A percentile compares a stretch with the other conserved stretches of the same genome.
phyloP scores from a whole-genome alignment of 2,329 filamentous ascomycete species.

The Fusarium lyarnte region DNA sequence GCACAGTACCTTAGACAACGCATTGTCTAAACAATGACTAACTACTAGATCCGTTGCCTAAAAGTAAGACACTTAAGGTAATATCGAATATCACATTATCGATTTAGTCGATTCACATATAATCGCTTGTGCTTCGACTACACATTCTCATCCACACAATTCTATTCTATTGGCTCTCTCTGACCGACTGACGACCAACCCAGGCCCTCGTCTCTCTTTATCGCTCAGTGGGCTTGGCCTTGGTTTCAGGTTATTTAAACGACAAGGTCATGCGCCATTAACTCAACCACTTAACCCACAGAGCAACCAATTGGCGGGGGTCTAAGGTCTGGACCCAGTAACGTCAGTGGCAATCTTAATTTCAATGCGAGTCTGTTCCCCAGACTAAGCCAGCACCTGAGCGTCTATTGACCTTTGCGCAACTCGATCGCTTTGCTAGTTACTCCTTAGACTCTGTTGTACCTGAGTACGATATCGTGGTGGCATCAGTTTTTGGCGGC shows the following conservation, averaged over 20 bases:
- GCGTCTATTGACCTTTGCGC: background rate
- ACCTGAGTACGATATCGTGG: background rate
- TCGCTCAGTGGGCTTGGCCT: constrained; percentile 8
- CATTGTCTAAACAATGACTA: background rate
- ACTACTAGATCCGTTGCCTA: background rate
- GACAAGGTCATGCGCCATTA: constrained; percentile 29
- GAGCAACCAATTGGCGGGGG: constrained; percentile 2
- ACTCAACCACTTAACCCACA: constrained; percentile 1
- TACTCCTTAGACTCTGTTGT: background rate
- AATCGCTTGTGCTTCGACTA: background rate
- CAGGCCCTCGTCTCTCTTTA: background rate
- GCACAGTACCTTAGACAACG: background rate
- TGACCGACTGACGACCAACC: background rate
- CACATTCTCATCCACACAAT: background rate
- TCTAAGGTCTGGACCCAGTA: constrained; percentile 7
- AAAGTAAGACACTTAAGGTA: background rate
- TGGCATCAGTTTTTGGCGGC: background rate
- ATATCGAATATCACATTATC: background rate
- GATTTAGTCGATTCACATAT: background rate
- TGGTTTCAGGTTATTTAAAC: constrained; percentile 36
- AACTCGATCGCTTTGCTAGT: background rate
- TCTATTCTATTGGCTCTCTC: background rate
- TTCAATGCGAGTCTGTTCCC: constrained; percentile 15
- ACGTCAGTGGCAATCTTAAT: constrained; percentile 38
- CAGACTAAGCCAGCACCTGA: background rate